Base-by-base conservation (phyloP, 768 basidiomycete species). In the Vararia minispora region DNA sequence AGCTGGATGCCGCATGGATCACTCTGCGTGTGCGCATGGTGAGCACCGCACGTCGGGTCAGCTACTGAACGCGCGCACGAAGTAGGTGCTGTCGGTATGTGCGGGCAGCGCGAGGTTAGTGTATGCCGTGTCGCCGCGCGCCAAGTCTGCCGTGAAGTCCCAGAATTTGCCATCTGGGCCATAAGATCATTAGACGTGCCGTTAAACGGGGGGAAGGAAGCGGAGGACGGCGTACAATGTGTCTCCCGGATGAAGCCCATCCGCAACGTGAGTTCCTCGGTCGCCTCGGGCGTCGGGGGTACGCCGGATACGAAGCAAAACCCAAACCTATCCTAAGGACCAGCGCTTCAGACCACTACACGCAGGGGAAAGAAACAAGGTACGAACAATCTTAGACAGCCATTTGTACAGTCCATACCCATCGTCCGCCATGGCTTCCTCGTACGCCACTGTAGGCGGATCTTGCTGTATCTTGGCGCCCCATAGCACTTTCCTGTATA, bases 1-100 rank as follows among this genome's bases (percentile, higher is more conserved):
- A 95, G 65, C 51, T 99, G 95, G 10, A 98, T 64, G n/a, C 94
- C 92, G 40, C 83, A 84, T 3, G 94, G 92, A 56, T 97, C 88
- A 18, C 84, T 92, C 85, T 89, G 41, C 33, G 13, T 18, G 16
- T 12, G n/a, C 9, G 27, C 16, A n/a, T 12, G 29, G 17, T 23
- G 25, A 22, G 10, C 24, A 5, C n/a, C 11, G 18, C 10, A 4
- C 2, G 25, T 11, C 3, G 5, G 20, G 13, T 10, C 26, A 14
- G 31, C 30, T 35, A 10, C n/a, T 46, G 23, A 33, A 4, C 12
- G 58, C 71, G 48, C 46, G 2, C 40, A 84, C 83, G 45, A 69
- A 88, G 68, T 82, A 83, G 8, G 78, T 77, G 29, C 68, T 78
- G 45, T 83, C 79, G 1, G 79, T 82, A 55, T 99, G 94, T 0